A percentile compares a stretch with the other conserved stretches of the same genome.
Conservation (phyloP, 108 stramenopile genomes). For the Pseudonitzschia multiseries region DNA sequence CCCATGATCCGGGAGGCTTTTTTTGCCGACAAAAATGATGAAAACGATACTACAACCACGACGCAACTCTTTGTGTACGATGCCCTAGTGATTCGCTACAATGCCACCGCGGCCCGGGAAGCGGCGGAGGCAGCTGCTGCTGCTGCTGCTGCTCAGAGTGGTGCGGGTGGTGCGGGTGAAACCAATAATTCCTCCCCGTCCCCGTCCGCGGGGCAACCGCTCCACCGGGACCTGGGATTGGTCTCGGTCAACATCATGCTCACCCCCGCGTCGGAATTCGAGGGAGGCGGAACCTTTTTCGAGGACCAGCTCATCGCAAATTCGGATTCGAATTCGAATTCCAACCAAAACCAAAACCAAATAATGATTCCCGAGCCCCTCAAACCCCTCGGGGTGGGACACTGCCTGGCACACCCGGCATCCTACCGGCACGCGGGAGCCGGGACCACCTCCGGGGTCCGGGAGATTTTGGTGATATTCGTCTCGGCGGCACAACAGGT, state of each 20-base stretch:
- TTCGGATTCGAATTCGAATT: no score
- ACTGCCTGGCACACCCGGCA: constrained; percentile 52
- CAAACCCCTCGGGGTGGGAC: constrained; percentile 53
- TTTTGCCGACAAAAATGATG: constrained; percentile 4
- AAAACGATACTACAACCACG: no score
- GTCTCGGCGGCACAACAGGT: constrained; percentile 38
- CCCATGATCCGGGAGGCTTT: constrained; percentile 60
- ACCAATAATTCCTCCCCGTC: neutral
- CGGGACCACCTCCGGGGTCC: constrained; percentile 49
- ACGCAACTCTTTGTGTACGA: constrained; percentile 54
- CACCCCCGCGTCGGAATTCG: constrained; percentile 41
- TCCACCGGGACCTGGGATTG: constrained; percentile 72
- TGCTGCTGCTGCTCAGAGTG: no score
- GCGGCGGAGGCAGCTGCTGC: neutral
- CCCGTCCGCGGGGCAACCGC: constrained; percentile 60
- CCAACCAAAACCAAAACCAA: no score
- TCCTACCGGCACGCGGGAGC: constrained; percentile 70
- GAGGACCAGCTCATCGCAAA: constrained; percentile 51
- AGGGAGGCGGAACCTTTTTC: constrained; percentile 72
- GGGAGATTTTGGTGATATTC: constrained; percentile 72
- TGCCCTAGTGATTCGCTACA: constrained; percentile 68
- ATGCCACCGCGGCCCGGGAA: constrained; percentile 52
- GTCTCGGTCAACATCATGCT: constrained; percentile 70
- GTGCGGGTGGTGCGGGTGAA: neutral
- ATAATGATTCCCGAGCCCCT: constrained; percentile 22